Evolutionary conservation across 1,284 basidiomycete species (phyloP), one percentile per base, ranked within the genome.

Genomic region (Cryptococcus wingfieldii): DNA sequence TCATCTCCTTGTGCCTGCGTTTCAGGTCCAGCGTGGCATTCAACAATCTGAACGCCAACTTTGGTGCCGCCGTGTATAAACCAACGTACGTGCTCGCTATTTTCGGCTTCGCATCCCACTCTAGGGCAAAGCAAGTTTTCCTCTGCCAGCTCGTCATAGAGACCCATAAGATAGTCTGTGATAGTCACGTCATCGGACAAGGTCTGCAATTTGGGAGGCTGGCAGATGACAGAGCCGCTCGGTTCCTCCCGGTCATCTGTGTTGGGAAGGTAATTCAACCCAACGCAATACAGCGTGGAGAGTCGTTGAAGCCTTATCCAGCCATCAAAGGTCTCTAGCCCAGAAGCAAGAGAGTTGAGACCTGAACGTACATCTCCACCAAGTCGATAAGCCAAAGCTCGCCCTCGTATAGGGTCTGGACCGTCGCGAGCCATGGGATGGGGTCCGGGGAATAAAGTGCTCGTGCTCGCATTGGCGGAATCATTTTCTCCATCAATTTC

Each of bases 321-420:
- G 12, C 68, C 70, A n/a, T 66, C 67, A 46, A 66, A 68, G 9
- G 55, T 55, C n/a, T 67, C 67, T 6, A 66, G 38, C 5, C 59
- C 60, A 12, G 34, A 44, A 8, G 56, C 42, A 7, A 71, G 46
- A 4, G 57, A 58, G 5, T 51, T 53, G 3, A 71, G 59, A 9
- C 70, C 70, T n/a, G 64, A 60, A 37, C 65, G 52, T 12, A 70
- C 60, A 58, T 71, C 68, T 9, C 70, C 68, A 12, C 68, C 70
- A 0, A 67, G 53, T n/a, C 70, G 50, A 51, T 69, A 66, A 7
- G 47, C 63, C n/a, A 65, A 37, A 1, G 67, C 64, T 44, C 63
- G 56, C 6, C 63, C 64, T 10, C 44, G 46, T 16, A 53, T 2
- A 2, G 56, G 43, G 48, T 60, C 60, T 4, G 41, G 31, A 10